Conservation (phyloP, 441 rosid species). For the Syzygium malaccense region DNA sequence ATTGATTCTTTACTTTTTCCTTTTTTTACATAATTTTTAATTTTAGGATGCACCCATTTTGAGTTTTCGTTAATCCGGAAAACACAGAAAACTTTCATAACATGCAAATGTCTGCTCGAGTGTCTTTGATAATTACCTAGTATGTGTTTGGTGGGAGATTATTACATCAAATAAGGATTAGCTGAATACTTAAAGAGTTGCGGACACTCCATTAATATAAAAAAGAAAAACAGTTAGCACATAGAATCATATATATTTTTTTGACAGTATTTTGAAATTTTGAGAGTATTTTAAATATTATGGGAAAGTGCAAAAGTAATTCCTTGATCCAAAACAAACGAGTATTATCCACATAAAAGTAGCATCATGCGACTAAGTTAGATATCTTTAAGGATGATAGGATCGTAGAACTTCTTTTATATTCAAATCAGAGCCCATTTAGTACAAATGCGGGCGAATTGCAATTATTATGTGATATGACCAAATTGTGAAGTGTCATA, state of each 20-base stretch:
- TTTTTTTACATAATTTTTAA: background rate
- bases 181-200: accelerated
- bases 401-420: background rate
- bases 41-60: accelerated
- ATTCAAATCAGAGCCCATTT: background rate
- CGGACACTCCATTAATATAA: accelerated
- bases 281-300: background rate
- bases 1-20: background rate
- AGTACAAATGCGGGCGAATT: no score
- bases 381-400: background rate
- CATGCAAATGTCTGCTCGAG: accelerated
- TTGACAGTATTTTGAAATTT: background rate
- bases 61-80: background rate
- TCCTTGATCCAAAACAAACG: background rate
- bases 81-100: accelerated
- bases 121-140: background rate
- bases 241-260: background rate
- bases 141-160: background rate
- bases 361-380: background rate
- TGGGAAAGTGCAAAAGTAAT: background rate
- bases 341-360: background rate
- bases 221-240: background rate
- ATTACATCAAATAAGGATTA: background rate
- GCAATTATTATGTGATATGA: no score
- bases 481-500: no score